A percentile compares a stretch with the other conserved stretches of the same genome.
These are phyloP conservation scores for Casuarina equisetifolia DNA, from an alignment of 306 rosid species.

Conservation along the genomic window DNA sequence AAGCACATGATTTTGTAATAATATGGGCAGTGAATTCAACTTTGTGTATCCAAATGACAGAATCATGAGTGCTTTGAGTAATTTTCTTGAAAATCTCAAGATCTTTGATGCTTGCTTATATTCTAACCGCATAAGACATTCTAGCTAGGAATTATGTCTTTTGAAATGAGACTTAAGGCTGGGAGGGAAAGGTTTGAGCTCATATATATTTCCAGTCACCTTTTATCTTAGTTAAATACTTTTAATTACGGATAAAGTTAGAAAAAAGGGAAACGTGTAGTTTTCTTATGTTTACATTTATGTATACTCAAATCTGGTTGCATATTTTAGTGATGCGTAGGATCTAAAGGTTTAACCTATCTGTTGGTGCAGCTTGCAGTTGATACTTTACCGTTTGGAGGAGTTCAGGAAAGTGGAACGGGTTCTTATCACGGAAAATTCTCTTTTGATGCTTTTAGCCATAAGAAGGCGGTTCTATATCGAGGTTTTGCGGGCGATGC, in stretches of 20 bases:
- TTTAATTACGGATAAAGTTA: background rate
- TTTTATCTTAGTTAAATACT: background rate
- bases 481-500: constrained; percentile 77
- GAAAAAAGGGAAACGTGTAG: background rate
- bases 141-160: background rate
- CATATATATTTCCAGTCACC: background rate
- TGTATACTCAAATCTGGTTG: constrained; percentile 6
- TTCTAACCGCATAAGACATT: too few relatives aligned
- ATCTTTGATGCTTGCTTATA: background rate
- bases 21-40: background rate
- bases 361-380: constrained; percentile 66
- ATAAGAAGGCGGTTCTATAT: constrained; percentile 88
- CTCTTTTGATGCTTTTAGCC: constrained; percentile 92
- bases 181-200: background rate
- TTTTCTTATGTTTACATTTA: background rate
- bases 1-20: background rate
- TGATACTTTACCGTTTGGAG: constrained; percentile 84
- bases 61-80: background rate
- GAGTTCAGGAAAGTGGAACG: constrained; percentile 97
- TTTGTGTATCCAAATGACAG: background rate
- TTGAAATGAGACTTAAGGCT: constrained; percentile 3
- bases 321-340: constrained; percentile 1
- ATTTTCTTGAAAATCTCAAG: background rate
- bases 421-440: constrained; percentile 97
- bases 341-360: background rate